These are phyloP conservation scores for Candida corydali DNA, from an alignment of 805 yeast genomes.

Conservation along the genomic window DNA sequence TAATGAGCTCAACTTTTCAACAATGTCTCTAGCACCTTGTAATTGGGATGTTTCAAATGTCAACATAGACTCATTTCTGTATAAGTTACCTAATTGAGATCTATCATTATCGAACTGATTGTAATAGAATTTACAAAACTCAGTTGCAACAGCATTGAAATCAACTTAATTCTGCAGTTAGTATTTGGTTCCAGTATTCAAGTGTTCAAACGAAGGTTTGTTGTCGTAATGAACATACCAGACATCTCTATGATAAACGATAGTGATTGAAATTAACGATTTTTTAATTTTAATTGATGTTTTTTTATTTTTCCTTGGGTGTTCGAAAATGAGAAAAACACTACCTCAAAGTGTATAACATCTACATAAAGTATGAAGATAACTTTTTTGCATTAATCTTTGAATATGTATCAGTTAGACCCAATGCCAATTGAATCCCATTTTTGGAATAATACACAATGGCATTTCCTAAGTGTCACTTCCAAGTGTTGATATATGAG, in stretches of 20 bases:
- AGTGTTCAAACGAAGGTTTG: neutral
- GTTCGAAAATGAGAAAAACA: constrained; percentile 1
- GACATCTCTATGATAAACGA: constrained; percentile 15
- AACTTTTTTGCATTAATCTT: too few species aligned
- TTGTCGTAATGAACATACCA: constrained; percentile 17
- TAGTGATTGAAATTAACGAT: neutral
- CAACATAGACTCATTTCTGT: constrained; percentile 96
- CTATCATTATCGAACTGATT: constrained; percentile 93
- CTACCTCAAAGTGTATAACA: too few species aligned
- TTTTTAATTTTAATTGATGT: neutral
- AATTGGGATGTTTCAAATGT: constrained; percentile 92
- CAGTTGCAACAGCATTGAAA: constrained; percentile 51
- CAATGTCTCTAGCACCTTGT: constrained; percentile 91
- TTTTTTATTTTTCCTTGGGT: constrained; percentile 3
- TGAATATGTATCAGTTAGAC: too few species aligned
- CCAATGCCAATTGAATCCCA: too few species aligned
- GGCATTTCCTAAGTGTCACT: too few species aligned
- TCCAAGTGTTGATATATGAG: too few species aligned
- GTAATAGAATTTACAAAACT: constrained; percentile 93
- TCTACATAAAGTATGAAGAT: too few species aligned
- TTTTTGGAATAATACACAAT: too few species aligned
- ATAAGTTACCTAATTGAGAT: constrained; percentile 84
- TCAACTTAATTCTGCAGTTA: constrained; percentile 27
- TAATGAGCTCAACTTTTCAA: constrained; percentile 83
- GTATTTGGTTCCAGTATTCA: neutral